Conservation (phyloP, 305 asterid genomes). For the Fraxinus floribunda region DNA sequence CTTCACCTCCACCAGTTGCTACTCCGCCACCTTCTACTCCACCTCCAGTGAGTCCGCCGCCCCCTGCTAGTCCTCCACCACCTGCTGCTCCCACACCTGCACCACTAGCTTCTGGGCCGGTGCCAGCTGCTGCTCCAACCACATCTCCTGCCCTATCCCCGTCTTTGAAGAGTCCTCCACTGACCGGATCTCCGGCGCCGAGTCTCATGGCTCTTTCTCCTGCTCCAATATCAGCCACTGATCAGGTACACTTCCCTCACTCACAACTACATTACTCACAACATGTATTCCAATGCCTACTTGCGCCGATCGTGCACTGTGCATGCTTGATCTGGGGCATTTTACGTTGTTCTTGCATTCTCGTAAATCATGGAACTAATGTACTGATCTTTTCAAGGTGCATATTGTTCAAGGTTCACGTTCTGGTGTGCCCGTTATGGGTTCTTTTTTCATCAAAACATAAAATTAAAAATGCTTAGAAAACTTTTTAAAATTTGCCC, state of each 20-base stretch:
- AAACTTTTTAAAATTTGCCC: not conserved
- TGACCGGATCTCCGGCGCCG: conserved; percentile 56
- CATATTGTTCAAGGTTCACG: not conserved
- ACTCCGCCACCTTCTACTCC: conserved; percentile 42
- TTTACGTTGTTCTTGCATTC: not conserved
- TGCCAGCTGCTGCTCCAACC: conserved; percentile 45
- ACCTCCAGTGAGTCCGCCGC: conserved; percentile 24
- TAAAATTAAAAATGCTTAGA: not conserved
- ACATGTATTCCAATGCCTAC: not conserved
- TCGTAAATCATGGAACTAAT: not conserved
- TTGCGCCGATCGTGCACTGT: not conserved
- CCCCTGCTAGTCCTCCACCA: conserved; percentile 51
- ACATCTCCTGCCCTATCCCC: conserved; percentile 57
- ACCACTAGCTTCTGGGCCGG: conserved; percentile 44
- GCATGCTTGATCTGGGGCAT: not conserved
- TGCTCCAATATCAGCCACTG: conserved; percentile 51
- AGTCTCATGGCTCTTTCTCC: conserved; percentile 46
- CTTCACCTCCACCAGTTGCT: conserved; percentile 45
- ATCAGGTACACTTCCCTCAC: conserved; percentile 46
- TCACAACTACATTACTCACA: not conserved
- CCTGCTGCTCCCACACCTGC: conserved; percentile 55
- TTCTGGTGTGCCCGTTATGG: not conserved
- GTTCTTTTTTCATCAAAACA: no score
- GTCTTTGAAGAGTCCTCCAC: conserved; percentile 48
- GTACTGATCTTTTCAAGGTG: not conserved